These are phyloP conservation scores for Phylloporus arenicola DNA, from an alignment of 768 basidiomycete genomes.

Conservation along the genomic window DNA sequence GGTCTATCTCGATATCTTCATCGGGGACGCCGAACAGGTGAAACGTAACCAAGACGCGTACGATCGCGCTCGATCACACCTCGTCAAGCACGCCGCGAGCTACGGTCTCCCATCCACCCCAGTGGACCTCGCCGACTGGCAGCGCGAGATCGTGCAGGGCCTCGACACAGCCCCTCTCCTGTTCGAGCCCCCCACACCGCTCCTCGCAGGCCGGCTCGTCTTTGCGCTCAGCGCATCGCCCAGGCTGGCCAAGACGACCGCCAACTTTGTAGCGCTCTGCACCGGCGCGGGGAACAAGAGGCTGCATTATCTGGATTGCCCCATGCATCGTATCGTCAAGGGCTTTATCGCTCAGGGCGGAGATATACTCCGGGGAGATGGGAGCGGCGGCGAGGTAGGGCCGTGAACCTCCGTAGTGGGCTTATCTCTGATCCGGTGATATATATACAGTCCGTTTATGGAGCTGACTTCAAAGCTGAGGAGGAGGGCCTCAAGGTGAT, in stretches of 20 bases:
- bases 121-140: slow-evolving; percentile 38
- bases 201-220: slow-evolving; percentile 37
- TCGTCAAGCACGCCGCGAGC: slow-evolving; percentile 34
- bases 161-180: slow-evolving; percentile 29
- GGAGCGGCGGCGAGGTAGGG: slow-evolving; percentile 49
- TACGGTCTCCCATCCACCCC: slow-evolving; percentile 40
- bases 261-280: slow-evolving; percentile 46
- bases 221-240: slow-evolving; percentile 36
- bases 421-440: slow-evolving; percentile 8
- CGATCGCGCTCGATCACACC: slow-evolving; percentile 28
- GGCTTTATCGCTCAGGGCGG: slow-evolving; percentile 52
- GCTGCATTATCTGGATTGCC: slow-evolving; percentile 39
- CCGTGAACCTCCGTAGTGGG: not conserved
- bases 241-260: slow-evolving; percentile 41
- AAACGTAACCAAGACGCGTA: slow-evolving; percentile 26
- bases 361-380: slow-evolving; percentile 48
- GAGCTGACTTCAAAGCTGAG: slow-evolving; percentile 46
- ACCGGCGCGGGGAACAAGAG: slow-evolving; percentile 42
- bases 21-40: slow-evolving; percentile 33
- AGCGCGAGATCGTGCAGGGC: slow-evolving; percentile 42
- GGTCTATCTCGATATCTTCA: slow-evolving; percentile 39
- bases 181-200: slow-evolving; percentile 33
- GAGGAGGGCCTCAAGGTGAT: slow-evolving; percentile 43
- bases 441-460: slow-evolving; percentile 37
- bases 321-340: slow-evolving; percentile 43